Percentiles rank a stretch among this genome's conserved stretches.
Conservation (phyloP, 495 filamentous ascomycete genomes). For the Aspergillus incahuasiensis region DNA sequence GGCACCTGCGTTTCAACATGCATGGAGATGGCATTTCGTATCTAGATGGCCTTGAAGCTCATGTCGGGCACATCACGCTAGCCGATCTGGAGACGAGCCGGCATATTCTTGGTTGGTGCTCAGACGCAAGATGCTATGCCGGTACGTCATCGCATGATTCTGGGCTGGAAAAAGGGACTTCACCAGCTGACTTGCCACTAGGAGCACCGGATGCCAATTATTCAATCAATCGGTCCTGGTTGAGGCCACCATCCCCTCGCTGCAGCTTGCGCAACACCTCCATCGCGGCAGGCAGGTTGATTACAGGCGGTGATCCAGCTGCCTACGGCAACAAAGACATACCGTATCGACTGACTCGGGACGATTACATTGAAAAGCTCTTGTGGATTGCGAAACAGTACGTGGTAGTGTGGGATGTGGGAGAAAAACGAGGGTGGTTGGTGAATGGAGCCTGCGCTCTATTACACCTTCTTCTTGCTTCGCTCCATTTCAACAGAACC, state of each 20-base stretch:
- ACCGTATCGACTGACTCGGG: background rate
- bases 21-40: slow-evolving; percentile 15
- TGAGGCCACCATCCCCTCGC: too few species aligned
- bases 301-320: background rate
- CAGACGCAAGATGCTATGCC: slow-evolving; percentile 1
- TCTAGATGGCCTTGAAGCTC: background rate
- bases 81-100: background rate
- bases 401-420: slow-evolving; percentile 29
- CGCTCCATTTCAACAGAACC: slow-evolving; percentile 17
- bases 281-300: slow-evolving; percentile 1
- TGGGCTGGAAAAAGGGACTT: too few species aligned
- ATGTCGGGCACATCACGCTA: background rate
- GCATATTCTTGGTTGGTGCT: slow-evolving; percentile 18
- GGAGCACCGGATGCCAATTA: too few species aligned
- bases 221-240: too few species aligned
- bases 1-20: slow-evolving; percentile 13
- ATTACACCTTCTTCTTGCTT: slow-evolving; percentile 30
- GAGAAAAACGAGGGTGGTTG: slow-evolving; percentile 29
- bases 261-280: background rate
- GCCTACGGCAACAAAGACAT: slow-evolving; percentile 10
- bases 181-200: too few species aligned
- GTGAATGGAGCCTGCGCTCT: slow-evolving; percentile 28
- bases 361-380: slow-evolving; percentile 11
- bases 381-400: slow-evolving; percentile 22
- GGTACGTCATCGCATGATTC: too few species aligned